Evolutionary conservation across 495 filamentous ascomycete species (phyloP).

Genomic region (Hyaloscypha bicolor): DNA sequence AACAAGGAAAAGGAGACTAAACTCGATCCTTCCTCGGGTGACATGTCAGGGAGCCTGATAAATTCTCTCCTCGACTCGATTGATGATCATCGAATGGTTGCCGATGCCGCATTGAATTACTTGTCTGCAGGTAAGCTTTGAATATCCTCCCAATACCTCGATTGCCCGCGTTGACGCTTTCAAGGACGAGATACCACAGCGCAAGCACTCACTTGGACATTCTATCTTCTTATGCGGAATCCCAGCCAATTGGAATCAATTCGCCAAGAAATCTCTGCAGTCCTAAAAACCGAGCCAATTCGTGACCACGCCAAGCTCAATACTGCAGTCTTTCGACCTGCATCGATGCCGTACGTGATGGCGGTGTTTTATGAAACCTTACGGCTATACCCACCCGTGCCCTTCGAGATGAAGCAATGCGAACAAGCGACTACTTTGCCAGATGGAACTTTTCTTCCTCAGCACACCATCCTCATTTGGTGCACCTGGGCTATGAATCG

Average conservation of each 20-base stretch:
- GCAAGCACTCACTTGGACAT: conserved; percentile 62
- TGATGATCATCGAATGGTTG: conserved; percentile 47
- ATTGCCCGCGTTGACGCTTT: conserved; percentile 18
- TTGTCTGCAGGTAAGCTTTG: conserved; percentile 48
- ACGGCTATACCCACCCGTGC: conserved; percentile 60
- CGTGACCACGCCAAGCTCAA: conserved; percentile 25
- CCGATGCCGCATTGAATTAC: conserved; percentile 63
- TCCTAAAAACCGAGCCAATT: conserved; percentile 14
- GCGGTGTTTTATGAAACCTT: conserved; percentile 60
- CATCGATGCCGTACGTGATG: conserved; percentile 52
- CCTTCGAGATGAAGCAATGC: conserved; percentile 62
- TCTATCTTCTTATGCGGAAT: conserved; percentile 57
- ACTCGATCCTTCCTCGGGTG: conserved; percentile 36
- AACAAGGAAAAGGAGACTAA: conserved; percentile 13
- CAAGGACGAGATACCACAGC: conserved; percentile 60
- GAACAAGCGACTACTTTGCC: conserved; percentile 52
- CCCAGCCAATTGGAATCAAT: conserved; percentile 40
- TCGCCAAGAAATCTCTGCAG: conserved; percentile 41
- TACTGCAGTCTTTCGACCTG: conserved; percentile 43
- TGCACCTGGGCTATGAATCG: conserved; percentile 63
- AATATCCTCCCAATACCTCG: neutral
- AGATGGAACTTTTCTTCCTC: conserved; percentile 58
- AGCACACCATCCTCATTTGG: conserved; percentile 55
- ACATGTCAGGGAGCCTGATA: conserved; percentile 55
- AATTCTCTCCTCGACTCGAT: conserved; percentile 58